Percentiles rank a stretch among this genome's conserved stretches.
These are phyloP conservation scores for Myxozyma udenii DNA, from an alignment of 805 yeast genomes.

Conservation along the genomic window DNA sequence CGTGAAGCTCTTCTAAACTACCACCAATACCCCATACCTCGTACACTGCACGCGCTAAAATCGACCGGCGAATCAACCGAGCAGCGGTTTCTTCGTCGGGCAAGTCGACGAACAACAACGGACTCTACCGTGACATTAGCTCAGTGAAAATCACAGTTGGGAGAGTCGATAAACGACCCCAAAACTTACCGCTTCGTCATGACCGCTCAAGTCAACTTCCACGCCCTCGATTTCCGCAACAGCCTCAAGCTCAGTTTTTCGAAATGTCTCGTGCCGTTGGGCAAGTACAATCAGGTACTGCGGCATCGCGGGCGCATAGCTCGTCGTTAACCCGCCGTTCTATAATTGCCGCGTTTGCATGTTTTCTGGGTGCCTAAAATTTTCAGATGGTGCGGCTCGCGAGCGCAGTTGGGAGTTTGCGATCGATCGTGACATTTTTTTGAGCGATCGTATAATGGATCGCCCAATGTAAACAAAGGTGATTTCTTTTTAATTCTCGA, in stretches of 20 bases:
- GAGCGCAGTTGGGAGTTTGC: background rate
- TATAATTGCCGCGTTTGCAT: background rate
- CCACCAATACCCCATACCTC: slow-evolving; percentile 79
- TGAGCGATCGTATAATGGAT: no score
- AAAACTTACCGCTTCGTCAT: slow-evolving; percentile 45
- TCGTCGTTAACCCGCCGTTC: no score
- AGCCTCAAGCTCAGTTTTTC: slow-evolving; percentile 80
- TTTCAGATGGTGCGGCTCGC: background rate
- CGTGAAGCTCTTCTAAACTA: slow-evolving; percentile 57
- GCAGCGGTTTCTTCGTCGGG: slow-evolving; percentile 65
- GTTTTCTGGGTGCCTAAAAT: background rate
- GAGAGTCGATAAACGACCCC: background rate
- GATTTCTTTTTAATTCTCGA: no score
- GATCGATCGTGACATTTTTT: no score
- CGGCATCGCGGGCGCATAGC: slow-evolving; percentile 42
- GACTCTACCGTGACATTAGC: slow-evolving; percentile 47
- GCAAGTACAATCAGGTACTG: slow-evolving; percentile 79
- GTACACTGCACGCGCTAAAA: slow-evolving; percentile 71
- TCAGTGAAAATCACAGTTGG: background rate
- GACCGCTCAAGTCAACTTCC: slow-evolving; percentile 55
- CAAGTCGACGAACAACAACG: slow-evolving; percentile 69
- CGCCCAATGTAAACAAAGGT: slow-evolving; percentile 6
- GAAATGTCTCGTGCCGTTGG: slow-evolving; percentile 74
- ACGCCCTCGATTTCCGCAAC: slow-evolving; percentile 65
- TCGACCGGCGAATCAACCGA: slow-evolving; percentile 60